Evolutionary conservation across 306 rosid species (phyloP).

Genomic region (Sophora flavescens): DNA sequence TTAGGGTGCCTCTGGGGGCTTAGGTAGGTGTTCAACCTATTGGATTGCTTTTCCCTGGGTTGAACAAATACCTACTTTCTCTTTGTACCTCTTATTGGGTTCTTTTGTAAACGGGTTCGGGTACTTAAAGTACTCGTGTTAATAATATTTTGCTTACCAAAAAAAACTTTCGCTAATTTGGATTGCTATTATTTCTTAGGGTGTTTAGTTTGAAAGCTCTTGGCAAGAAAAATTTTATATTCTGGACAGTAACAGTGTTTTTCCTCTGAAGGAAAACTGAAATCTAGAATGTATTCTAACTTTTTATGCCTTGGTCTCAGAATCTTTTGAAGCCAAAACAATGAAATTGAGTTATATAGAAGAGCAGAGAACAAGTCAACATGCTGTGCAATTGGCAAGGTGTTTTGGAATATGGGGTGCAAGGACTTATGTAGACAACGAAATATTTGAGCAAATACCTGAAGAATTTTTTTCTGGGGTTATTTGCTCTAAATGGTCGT

Average conservation of each 20-base stretch:
- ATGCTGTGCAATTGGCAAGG: slow-evolving; percentile 4
- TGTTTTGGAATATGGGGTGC: background rate
- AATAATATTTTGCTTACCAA: too few relatives aligned
- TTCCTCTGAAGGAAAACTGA: slow-evolving; percentile 9
- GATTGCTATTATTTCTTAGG: slow-evolving; percentile 42
- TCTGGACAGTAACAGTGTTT: background rate
- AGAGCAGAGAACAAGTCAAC: background rate
- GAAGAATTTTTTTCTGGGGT: background rate
- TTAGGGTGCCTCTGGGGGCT: too few relatives aligned
- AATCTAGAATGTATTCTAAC: slow-evolving; percentile 29
- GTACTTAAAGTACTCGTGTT: too few relatives aligned
- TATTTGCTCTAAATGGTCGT: background rate
- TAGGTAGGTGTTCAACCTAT: too few relatives aligned
- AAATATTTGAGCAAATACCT: slow-evolving; percentile 4
- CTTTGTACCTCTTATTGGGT: too few relatives aligned
- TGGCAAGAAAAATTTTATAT: slow-evolving; percentile 15
- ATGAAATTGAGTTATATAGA: slow-evolving; percentile 21
- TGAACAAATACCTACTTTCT: too few relatives aligned
- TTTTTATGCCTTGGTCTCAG: slow-evolving; percentile 28
- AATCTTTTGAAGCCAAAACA: slow-evolving; percentile 24
- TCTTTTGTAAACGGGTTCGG: too few relatives aligned
- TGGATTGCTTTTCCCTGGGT: too few relatives aligned
- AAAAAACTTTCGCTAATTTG: slow-evolving; percentile 29
- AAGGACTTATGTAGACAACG: background rate
- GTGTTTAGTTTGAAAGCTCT: slow-evolving; percentile 40